These are phyloP conservation scores for Colletotrichum orbiculare DNA, from an alignment of 2,329 filamentous ascomycete genomes.

Conservation along the genomic window DNA sequence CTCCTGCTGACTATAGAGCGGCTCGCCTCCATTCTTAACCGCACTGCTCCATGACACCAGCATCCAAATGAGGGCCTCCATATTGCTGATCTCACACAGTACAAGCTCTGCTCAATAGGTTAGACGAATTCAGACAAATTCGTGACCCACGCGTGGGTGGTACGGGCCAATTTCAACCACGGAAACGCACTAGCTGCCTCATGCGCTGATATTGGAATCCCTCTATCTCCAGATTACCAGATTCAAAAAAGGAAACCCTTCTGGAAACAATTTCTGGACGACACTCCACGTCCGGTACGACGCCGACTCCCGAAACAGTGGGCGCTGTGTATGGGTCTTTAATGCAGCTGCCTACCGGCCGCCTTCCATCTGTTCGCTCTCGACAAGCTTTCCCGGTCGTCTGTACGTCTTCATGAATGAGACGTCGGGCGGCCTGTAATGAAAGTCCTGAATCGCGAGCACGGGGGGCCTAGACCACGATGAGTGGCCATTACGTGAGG, in stretches of 20 bases:
- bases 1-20: not conserved
- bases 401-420: slow-evolving; percentile 4
- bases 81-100: slow-evolving; percentile 16
- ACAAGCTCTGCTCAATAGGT: not conserved
- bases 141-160: too few species aligned
- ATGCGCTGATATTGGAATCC: not conserved
- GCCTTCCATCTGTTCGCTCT: not conserved
- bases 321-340: slow-evolving; percentile 5
- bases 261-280: too few species aligned
- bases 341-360: not conserved
- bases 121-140: too few species aligned
- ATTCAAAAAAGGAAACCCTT: not conserved
- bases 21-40: not conserved
- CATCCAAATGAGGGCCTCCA: slow-evolving; percentile 5
- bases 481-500: too few species aligned
- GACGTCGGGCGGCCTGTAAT: not conserved
- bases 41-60: not conserved
- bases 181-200: too few species aligned
- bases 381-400: slow-evolving; percentile 6
- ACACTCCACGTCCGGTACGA: slow-evolving; percentile 15
- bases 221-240: not conserved
- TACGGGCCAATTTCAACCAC: too few species aligned
- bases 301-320: slow-evolving; percentile 21
- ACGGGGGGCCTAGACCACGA: not conserved
- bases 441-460: not conserved